Conservation (phyloP, 75 land plant genomes). For the Isoetes taiwanensis region DNA sequence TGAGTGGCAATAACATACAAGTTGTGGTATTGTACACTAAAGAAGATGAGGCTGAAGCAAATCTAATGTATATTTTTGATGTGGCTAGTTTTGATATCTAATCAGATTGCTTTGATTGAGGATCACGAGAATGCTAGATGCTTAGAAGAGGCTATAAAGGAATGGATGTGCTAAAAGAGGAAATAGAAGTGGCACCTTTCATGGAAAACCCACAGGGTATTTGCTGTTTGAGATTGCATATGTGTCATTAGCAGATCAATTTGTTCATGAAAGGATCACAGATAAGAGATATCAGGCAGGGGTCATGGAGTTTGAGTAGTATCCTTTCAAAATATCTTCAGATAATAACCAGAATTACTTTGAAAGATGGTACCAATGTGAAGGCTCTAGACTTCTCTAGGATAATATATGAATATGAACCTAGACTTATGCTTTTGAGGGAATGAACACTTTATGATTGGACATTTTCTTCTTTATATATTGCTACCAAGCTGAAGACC, state of each 20-base stretch:
- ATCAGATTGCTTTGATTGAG: conserved; percentile 14
- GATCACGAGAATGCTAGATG: conserved; percentile 39
- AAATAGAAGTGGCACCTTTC: conserved; percentile 70
- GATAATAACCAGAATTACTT: conserved; percentile 49
- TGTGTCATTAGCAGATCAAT: conserved; percentile 86
- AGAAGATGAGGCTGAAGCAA: conserved; percentile 75
- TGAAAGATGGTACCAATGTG: conserved; percentile 85
- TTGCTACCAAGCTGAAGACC: conserved; percentile 84
- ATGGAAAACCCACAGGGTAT: conserved; percentile 83
- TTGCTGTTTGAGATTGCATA: conserved; percentile 87
- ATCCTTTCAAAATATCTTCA: conserved; percentile 64
- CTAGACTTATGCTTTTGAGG: conserved; percentile 75
- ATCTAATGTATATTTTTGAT: conserved; percentile 62
- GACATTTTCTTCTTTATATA: conserved; percentile 73
- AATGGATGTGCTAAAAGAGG: no score
- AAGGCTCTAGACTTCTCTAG: conserved; percentile 69
- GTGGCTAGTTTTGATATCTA: conserved; percentile 42
- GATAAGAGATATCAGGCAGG: conserved; percentile 81
- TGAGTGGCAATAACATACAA: conserved; percentile 47
- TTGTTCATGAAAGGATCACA: conserved; percentile 84
- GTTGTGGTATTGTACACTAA: conserved; percentile 62
- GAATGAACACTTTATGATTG: conserved; percentile 94
- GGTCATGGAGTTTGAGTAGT: conserved; percentile 77
- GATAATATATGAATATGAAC: conserved; percentile 81
- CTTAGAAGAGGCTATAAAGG: conserved; percentile 18